Evolutionary conservation across 2,329 filamentous ascomycete genomes (phyloP).

Genomic region (Penicillium sp.): DNA sequence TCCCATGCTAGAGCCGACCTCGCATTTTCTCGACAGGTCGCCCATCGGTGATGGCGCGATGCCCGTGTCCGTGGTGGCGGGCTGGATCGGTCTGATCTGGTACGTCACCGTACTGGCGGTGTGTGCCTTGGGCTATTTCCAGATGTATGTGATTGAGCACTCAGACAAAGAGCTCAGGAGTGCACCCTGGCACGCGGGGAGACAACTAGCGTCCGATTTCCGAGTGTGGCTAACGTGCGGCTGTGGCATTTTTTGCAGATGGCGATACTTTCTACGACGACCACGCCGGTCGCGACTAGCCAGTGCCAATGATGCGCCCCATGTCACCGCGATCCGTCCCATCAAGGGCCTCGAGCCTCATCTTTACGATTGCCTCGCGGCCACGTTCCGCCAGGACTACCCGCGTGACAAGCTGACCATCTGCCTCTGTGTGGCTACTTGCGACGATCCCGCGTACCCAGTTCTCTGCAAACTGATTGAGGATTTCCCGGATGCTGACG

Average conservation of each 20-base stretch:
- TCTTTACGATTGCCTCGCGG: slow-evolving; percentile 87
- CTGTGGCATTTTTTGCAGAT: slow-evolving; percentile 42
- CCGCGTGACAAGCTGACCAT: slow-evolving; percentile 72
- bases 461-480: slow-evolving; percentile 67
- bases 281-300: slow-evolving; percentile 45
- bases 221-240: slow-evolving; percentile 4
- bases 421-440: slow-evolving; percentile 75
- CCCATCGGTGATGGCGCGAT: slow-evolving; percentile 30
- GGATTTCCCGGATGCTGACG: slow-evolving; percentile 71
- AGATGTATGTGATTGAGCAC: slow-evolving; percentile 51
- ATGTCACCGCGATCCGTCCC: slow-evolving; percentile 87
- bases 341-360: slow-evolving; percentile 88
- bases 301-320: slow-evolving; percentile 57
- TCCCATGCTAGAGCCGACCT: slow-evolving; percentile 33
- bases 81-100: slow-evolving; percentile 54
- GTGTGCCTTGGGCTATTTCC: slow-evolving; percentile 57
- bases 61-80: slow-evolving; percentile 41
- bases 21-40: slow-evolving; percentile 22
- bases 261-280: slow-evolving; percentile 52
- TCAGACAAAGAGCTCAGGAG: not conserved
- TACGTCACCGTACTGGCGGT: slow-evolving; percentile 56
- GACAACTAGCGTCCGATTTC: slow-evolving; percentile 5
- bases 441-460: slow-evolving; percentile 71
- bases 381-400: slow-evolving; percentile 80
- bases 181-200: not conserved